phyloP scores from a whole-genome alignment of 495 filamentous ascomycete genomes.

The Neurospora sublineolata region DNA sequence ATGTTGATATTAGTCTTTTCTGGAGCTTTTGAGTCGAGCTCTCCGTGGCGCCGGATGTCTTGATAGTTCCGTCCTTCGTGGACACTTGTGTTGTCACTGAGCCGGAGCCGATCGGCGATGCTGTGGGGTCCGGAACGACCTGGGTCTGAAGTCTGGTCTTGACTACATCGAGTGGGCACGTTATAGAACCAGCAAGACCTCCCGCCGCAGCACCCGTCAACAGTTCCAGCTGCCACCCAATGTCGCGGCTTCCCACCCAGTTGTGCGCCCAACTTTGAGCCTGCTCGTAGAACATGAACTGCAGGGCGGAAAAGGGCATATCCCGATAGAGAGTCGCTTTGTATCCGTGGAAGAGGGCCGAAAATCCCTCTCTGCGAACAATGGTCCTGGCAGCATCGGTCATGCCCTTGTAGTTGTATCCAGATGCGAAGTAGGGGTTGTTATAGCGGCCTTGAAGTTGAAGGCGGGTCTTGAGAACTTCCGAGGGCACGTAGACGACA shows the following conservation, averaged over 20 bases:
- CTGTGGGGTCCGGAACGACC: conserved; percentile 40
- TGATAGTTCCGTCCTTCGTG: conserved; percentile 9
- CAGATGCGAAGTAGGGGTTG: conserved; percentile 83
- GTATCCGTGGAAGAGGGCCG: conserved; percentile 86
- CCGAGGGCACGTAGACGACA: conserved; percentile 86
- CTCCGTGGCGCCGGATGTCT: conserved; percentile 2
- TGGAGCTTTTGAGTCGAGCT: conserved; percentile 29
- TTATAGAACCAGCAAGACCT: conserved; percentile 86
- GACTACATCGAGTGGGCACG: conserved; percentile 92
- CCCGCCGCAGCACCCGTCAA: conserved; percentile 85
- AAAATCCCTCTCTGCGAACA: conserved; percentile 63
- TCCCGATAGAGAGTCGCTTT: conserved; percentile 91
- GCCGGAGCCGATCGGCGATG: background rate
- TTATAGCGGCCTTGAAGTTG: conserved; percentile 92
- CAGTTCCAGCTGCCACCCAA: conserved; percentile 76
- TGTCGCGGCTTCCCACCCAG: conserved; percentile 57
- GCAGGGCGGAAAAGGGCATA: conserved; percentile 86
- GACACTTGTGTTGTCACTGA: background rate
- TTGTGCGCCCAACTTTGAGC: conserved; percentile 68
- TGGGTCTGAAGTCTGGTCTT: conserved; percentile 98
- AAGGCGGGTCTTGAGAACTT: conserved; percentile 89
- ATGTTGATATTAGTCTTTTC: conserved; percentile 68
- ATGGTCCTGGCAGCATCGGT: conserved; percentile 75
- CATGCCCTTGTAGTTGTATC: conserved; percentile 84
- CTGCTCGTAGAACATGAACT: conserved; percentile 97